Evolutionary conservation across 2,329 filamentous ascomycete genomes (phyloP).

Genomic region (Colletotrichum filicis): DNA sequence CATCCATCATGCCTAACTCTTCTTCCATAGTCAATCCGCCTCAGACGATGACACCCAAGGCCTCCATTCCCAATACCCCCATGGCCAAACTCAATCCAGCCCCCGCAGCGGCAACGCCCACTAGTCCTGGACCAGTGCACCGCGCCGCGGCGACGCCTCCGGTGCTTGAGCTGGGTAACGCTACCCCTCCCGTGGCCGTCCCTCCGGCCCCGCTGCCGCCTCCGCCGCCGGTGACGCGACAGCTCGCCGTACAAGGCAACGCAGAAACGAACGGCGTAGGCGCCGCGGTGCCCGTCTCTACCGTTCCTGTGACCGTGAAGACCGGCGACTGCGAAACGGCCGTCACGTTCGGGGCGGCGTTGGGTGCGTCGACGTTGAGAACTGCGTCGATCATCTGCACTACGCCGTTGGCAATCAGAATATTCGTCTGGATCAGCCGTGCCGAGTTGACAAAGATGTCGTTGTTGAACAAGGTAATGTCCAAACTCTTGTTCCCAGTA

Average conservation of each 20-base stretch:
- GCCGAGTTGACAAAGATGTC: constrained; percentile 64
- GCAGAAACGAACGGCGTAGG: constrained; percentile 53
- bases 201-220: neutral
- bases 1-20: neutral
- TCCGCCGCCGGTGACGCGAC: constrained; percentile 44
- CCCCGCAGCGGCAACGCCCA: constrained; percentile 1
- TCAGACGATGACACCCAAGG: constrained; percentile 23
- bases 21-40: neutral
- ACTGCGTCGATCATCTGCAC: constrained; percentile 67
- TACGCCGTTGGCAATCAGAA: constrained; percentile 68
- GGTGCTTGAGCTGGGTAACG: constrained; percentile 11
- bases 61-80: constrained; percentile 20
- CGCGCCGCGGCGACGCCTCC: constrained; percentile 26
- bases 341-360: constrained; percentile 45
- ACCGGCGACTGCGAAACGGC: constrained; percentile 48
- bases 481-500: neutral
- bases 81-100: constrained; percentile 27
- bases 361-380: constrained; percentile 47
- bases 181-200: constrained; percentile 20
- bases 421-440: constrained; percentile 60
- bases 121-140: constrained; percentile 8
- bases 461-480: constrained; percentile 42
- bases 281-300: constrained; percentile 40
- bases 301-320: constrained; percentile 21
- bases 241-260: constrained; percentile 54